These are phyloP conservation scores for Tricholoma hemisulphureum DNA, from an alignment of 768 basidiomycete species.

Conservation along the genomic window DNA sequence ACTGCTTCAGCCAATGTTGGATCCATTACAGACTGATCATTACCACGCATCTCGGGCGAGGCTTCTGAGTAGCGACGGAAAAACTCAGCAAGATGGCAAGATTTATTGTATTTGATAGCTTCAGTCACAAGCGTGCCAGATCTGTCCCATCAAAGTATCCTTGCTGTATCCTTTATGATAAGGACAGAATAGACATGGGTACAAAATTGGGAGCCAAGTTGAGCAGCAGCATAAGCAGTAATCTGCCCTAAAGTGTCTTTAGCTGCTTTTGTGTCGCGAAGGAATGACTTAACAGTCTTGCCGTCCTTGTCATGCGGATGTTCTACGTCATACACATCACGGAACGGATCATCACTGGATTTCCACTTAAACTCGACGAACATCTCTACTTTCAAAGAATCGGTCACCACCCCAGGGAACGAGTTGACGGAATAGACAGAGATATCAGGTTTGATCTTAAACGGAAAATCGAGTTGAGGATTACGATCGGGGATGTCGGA, in stretches of 20 bases:
- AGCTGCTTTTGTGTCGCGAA: not conserved
- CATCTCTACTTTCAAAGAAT: not conserved
- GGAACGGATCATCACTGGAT: not conserved
- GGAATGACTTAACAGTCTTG: not conserved
- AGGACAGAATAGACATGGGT: slow-evolving; percentile 15
- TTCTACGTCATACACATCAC: not conserved
- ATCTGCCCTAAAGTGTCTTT: slow-evolving; percentile 19
- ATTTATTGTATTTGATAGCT: no score
- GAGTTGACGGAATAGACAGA: not conserved
- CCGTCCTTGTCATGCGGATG: not conserved
- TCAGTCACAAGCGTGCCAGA: no score
- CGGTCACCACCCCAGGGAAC: not conserved
- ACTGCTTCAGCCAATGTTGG: no score
- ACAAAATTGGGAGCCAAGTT: slow-evolving; percentile 15
- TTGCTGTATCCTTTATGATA: slow-evolving; percentile 3
- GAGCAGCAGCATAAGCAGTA: slow-evolving; percentile 16
- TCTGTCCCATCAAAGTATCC: no score
- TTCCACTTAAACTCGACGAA: not conserved
- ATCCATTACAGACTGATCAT: no score
- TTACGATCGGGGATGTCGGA: not conserved
- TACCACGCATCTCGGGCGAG: no score
- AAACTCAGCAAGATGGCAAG: no score
- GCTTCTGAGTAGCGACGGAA: no score
- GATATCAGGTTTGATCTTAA: not conserved
- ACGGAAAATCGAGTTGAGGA: not conserved